A percentile compares a stretch with the other conserved stretches of the same genome.
These are phyloP conservation scores for Penicillium corylophilum DNA, from an alignment of 2,329 filamentous ascomycete species.

Conservation along the genomic window DNA sequence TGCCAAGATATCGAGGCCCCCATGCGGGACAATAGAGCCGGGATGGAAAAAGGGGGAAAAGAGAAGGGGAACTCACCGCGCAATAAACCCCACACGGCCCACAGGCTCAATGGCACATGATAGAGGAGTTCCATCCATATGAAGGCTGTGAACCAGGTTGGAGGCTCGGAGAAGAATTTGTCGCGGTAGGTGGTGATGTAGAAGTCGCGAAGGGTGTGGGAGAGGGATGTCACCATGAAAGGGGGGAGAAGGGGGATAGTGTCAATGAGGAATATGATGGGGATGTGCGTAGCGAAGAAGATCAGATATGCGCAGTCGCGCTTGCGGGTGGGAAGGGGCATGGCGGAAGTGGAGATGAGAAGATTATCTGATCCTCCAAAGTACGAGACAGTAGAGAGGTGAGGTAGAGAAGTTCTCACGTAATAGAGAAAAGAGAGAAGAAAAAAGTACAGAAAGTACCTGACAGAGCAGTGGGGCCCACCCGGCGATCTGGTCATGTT, in stretches of 20 bases:
- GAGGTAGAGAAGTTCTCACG: not conserved
- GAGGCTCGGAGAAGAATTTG: constrained; percentile 57
- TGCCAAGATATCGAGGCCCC: no score
- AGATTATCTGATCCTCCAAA: not conserved
- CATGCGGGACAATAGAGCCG: no score
- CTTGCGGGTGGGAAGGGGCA: constrained; percentile 32
- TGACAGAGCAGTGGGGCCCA: constrained; percentile 5
- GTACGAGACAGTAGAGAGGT: not conserved
- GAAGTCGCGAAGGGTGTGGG: constrained; percentile 52
- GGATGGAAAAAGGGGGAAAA: not conserved
- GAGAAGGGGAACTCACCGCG: constrained; percentile 41
- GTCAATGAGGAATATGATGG: constrained; percentile 62
- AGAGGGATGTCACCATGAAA: constrained; percentile 50
- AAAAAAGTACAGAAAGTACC: not conserved
- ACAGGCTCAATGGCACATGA: constrained; percentile 61
- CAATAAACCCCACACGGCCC: constrained; percentile 57
- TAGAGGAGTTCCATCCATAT: constrained; percentile 60
- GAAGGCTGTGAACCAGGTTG: constrained; percentile 59
- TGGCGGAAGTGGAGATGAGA: not conserved
- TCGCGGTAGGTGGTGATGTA: constrained; percentile 64
- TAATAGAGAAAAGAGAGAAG: not conserved
- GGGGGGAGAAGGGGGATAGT: constrained; percentile 59
- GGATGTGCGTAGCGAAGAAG: constrained; percentile 63
- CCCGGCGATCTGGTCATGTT: constrained; percentile 15
- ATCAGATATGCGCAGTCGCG: constrained; percentile 47